These are phyloP conservation scores for Tricharina praecox DNA, from an alignment of 495 filamentous ascomycete genomes.

Conservation along the genomic window DNA sequence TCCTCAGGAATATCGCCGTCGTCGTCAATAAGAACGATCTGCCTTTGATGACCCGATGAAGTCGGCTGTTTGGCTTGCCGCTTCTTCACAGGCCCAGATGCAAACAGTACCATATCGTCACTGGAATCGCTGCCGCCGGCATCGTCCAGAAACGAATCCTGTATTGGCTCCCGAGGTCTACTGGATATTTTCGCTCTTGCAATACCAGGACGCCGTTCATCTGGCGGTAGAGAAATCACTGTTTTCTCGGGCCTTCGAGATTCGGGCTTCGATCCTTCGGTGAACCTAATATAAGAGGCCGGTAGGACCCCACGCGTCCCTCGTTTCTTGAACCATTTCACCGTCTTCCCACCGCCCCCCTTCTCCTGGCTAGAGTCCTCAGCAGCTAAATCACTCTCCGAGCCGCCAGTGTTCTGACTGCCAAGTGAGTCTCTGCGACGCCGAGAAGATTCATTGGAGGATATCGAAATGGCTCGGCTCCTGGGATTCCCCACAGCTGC, in stretches of 20 bases:
- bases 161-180: constrained; percentile 18
- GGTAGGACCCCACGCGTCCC: constrained; percentile 4
- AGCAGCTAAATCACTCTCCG: neutral
- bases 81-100: constrained; percentile 6
- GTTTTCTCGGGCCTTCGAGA: neutral
- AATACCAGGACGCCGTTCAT: constrained; percentile 37
- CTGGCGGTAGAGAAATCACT: constrained; percentile 20
- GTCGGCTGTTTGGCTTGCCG: constrained; percentile 7
- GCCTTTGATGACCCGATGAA: constrained; percentile 2
- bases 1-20: constrained; percentile 35
- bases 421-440: neutral
- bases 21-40: constrained; percentile 24
- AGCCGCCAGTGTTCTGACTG: neutral
- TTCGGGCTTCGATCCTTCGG: neutral
- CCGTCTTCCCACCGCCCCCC: neutral
- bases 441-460: neutral
- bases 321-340: constrained; percentile 1
- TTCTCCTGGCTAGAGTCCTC: constrained; percentile 1
- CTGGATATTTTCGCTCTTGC: constrained; percentile 29
- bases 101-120: constrained; percentile 15
- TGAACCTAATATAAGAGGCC: constrained; percentile 6
- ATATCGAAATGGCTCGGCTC: neutral
- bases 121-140: constrained; percentile 31
- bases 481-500: neutral
- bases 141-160: constrained; percentile 32